phyloP scores from a whole-genome alignment of 345 rosid genomes.

The Cardamine occulta region DNA sequence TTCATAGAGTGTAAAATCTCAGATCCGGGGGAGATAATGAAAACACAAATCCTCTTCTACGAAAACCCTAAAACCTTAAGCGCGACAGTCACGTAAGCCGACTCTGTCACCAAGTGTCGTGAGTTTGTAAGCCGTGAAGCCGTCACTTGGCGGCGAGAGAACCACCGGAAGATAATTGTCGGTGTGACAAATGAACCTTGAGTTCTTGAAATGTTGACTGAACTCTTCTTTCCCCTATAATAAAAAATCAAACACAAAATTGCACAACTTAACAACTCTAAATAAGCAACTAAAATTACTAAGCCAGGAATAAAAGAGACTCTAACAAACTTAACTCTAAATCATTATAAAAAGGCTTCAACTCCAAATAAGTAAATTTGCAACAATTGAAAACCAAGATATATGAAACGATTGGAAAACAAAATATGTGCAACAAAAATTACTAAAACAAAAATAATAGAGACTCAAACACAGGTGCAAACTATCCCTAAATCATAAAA shows the following conservation, averaged over 20 bases:
- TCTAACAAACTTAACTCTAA: background rate
- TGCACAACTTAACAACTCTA: background rate
- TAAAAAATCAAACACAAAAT: background rate
- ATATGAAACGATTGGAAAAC: background rate
- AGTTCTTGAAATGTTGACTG: constrained; percentile 35
- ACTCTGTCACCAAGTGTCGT: constrained; percentile 33
- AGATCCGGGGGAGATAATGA: constrained; percentile 45
- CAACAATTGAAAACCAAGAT: background rate
- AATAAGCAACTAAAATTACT: background rate
- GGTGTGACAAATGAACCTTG: constrained; percentile 49
- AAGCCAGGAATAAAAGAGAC: background rate
- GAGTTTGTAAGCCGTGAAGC: constrained; percentile 22
- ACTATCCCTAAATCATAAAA: background rate
- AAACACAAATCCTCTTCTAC: constrained; percentile 41
- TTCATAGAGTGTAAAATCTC: background rate
- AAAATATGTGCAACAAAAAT: background rate
- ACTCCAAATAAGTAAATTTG: background rate
- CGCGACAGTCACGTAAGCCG: background rate
- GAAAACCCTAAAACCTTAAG: constrained; percentile 14
- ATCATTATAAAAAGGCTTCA: background rate
- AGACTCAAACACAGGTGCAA: background rate
- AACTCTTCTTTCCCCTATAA: constrained; percentile 51
- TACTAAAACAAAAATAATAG: background rate
- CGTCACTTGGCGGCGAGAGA: constrained; percentile 51
- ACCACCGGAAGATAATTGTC: constrained; percentile 49